phyloP scores from a whole-genome alignment of 2,329 filamentous ascomycete species.

The Colletotrichum caudatum region DNA sequence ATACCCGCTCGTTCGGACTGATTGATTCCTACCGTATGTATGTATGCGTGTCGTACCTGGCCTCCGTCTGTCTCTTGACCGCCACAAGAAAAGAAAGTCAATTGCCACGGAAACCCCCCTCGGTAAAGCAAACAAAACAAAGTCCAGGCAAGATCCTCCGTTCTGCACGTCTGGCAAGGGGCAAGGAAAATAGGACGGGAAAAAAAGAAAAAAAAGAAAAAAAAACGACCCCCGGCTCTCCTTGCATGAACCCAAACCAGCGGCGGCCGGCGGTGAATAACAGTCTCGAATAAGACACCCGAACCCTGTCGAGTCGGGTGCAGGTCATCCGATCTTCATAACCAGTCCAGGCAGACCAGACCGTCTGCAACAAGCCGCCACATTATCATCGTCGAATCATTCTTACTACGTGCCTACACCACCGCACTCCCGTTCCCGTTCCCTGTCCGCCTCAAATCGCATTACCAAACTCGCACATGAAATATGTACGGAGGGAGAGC shows the following conservation, averaged over 20 bases:
- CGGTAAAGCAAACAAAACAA: neutral
- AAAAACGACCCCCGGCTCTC: neutral
- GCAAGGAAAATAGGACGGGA: neutral
- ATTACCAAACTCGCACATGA: neutral
- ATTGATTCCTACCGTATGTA: no score
- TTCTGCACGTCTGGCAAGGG: neutral
- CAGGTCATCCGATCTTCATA: slow-evolving; percentile 37
- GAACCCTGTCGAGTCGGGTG: slow-evolving; percentile 25
- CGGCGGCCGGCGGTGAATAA: slow-evolving; percentile 36
- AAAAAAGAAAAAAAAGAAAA: no score
- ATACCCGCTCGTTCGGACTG: neutral
- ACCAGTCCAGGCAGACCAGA: neutral
- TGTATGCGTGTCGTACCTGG: no score
- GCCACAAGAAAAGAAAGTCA: slow-evolving; percentile 7
- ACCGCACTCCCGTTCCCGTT: neutral
- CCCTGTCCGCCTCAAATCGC: no score
- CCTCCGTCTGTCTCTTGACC: neutral
- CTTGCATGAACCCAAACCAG: slow-evolving; percentile 38
- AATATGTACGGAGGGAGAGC: neutral
- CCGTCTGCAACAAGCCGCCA: neutral
- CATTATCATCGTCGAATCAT: slow-evolving; percentile 27
- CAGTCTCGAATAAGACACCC: slow-evolving; percentile 23
- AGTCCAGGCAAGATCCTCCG: slow-evolving; percentile 1
- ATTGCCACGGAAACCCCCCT: neutral
- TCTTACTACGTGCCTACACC: slow-evolving; percentile 4